Base-by-base conservation (phyloP, 2,329 filamentous ascomycete species). In the Aspergillus sp. region DNA sequence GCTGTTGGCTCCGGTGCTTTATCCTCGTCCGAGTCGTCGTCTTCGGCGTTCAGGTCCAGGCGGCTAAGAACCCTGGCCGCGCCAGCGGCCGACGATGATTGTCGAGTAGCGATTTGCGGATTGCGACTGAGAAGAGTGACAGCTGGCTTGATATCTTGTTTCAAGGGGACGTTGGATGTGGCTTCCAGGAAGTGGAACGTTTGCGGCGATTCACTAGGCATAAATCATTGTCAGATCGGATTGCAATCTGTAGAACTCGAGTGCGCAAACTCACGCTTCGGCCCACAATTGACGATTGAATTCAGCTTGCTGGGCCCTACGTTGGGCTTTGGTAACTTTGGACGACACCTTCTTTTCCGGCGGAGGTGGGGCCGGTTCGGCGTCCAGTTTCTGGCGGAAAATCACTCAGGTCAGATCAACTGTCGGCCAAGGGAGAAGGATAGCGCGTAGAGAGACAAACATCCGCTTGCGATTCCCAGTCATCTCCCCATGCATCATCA, bases 231-330 rank as follows among this genome's bases (percentile, higher is more conserved):
- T 49, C 30, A 54, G 30, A 48, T 46, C 25, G 46, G 9, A 31
- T n/a, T 13, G 34, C 28, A 49, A 43, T 49, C 34, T 30, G 22
- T 28, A 17, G 17, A 17, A 49, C 30, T 30, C 28, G 22, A n/a
- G 4, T 2, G 3, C 38, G 25, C 47, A 19, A 34, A 31, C 69
- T 25, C 87, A 95, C 90, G 93, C 94, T 72, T 92, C 89, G 72
- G 95, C 87, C 94, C 94, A 97, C 59, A 97, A 80, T 76, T 91
- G 90, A 71, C 89, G 87, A 75, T 97, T 96, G 57, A 89, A 85
- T 75, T 97, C 92, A 30, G 86, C 87, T 75, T 98, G 94, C 74
- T 89, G 86, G 13, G 91, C 91, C 64, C 91, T 83, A 47, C 90
- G 88, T 77, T 97, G 90, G 4, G 91, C 87, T 72, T 91, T 93